Conservation (phyloP, 345 rosid species). For the Bruguiera gymnorhiza region DNA sequence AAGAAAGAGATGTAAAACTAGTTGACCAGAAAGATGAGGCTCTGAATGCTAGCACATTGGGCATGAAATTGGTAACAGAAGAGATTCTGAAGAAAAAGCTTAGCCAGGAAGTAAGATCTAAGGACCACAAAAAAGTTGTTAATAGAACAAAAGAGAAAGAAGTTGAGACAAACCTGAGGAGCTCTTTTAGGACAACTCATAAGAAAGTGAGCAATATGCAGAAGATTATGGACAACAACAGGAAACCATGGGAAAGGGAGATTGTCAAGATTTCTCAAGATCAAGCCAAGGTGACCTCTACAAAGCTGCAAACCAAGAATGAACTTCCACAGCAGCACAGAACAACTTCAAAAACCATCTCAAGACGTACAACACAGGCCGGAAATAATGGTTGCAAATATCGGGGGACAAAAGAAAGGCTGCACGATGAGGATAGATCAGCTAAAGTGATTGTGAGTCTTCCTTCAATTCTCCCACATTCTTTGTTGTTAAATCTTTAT, state of each 20-base stretch:
- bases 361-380: constrained; percentile 20
- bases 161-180: constrained; percentile 29
- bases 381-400: constrained; percentile 16
- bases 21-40: constrained; percentile 28
- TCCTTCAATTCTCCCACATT: not conserved
- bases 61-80: constrained; percentile 24
- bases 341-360: constrained; percentile 21
- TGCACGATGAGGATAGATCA: constrained; percentile 10
- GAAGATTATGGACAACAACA: constrained; percentile 28
- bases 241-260: constrained; percentile 34
- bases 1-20: constrained; percentile 38
- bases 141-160: constrained; percentile 35
- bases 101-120: constrained; percentile 34
- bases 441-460: constrained; percentile 30
- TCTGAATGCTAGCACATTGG: constrained; percentile 10
- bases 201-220: constrained; percentile 30
- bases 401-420: constrained; percentile 33
- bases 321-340: constrained; percentile 14
- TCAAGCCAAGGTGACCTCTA: constrained; percentile 31
- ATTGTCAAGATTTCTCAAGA: constrained; percentile 37
- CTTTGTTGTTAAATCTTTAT: not conserved
- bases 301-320: constrained; percentile 28
- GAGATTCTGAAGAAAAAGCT: constrained; percentile 22
- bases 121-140: constrained; percentile 21
- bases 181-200: constrained; percentile 17